Conservation (phyloP, 2,329 filamentous ascomycete genomes). For the Fusarium sp. region DNA sequence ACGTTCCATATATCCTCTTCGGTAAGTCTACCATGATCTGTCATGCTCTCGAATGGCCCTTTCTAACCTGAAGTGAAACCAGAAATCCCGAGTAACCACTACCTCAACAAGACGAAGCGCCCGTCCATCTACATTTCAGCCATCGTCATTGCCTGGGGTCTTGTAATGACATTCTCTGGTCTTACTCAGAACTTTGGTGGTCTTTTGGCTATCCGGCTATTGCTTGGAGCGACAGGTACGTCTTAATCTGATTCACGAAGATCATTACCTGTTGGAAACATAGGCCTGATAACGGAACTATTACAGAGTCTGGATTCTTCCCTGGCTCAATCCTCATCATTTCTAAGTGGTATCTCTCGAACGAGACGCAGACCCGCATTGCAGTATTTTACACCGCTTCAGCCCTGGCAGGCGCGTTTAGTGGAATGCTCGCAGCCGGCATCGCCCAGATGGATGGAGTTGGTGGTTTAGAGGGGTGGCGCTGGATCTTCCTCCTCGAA, state of each 20-base stretch:
- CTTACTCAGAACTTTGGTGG: neutral
- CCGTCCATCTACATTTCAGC: neutral
- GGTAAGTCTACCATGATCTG: neutral
- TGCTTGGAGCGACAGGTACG: neutral
- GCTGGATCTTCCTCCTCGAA: slow-evolving; percentile 38
- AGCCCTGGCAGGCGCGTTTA: slow-evolving; percentile 30
- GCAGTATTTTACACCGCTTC: slow-evolving; percentile 42
- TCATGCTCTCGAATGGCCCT: neutral
- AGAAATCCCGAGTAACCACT: neutral
- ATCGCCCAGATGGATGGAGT: slow-evolving; percentile 24
- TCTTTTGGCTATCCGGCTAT: neutral
- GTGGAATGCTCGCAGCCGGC: slow-evolving; percentile 27
- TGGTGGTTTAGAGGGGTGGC: slow-evolving; percentile 27
- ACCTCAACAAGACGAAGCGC: neutral
- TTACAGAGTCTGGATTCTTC: slow-evolving; percentile 38
- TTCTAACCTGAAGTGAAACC: neutral
- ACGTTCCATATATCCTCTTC: neutral
- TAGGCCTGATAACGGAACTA: too few relatives aligned
- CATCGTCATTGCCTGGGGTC: neutral
- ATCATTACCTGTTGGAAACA: too few relatives aligned
- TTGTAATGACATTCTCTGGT: neutral
- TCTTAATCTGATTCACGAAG: too few relatives aligned
- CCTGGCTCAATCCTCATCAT: slow-evolving; percentile 41
- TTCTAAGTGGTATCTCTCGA: slow-evolving; percentile 43
- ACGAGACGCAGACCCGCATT: slow-evolving; percentile 38